phyloP scores from a whole-genome alignment of 768 basidiomycete genomes.

The Gloeostereum incarnatum region DNA sequence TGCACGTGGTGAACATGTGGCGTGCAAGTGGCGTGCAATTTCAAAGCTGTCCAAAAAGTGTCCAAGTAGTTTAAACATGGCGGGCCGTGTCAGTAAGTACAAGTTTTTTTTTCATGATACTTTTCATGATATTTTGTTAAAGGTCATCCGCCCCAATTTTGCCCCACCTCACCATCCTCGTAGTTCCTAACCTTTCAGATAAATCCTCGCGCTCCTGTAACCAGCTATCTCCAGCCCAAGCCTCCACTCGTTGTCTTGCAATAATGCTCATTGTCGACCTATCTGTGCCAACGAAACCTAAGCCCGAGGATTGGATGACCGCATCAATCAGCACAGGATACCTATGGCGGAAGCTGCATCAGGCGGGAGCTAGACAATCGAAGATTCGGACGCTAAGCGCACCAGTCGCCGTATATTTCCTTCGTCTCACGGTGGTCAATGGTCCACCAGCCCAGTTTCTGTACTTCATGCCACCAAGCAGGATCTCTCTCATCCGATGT shows the following conservation, averaged over 20 bases:
- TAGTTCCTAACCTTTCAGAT: constrained; percentile 41
- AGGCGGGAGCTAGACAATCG: not conserved
- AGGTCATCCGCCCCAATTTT: constrained; percentile 47
- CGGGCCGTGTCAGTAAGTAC: no score
- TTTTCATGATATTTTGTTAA: no score
- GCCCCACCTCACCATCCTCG: constrained; percentile 51
- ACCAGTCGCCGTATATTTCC: constrained; percentile 42
- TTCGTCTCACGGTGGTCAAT: constrained; percentile 41
- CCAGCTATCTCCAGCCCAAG: no score
- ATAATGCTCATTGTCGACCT: constrained; percentile 63
- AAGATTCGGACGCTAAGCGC: constrained; percentile 9
- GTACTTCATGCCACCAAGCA: constrained; percentile 50
- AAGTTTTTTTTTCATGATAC: no score
- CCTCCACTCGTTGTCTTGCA: constrained; percentile 54
- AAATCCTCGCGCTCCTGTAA: no score
- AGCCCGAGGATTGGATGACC: constrained; percentile 55
- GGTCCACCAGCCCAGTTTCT: constrained; percentile 37
- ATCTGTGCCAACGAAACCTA: constrained; percentile 67
- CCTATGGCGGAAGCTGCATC: constrained; percentile 32
- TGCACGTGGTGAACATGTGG: no score
- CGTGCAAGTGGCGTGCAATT: no score
- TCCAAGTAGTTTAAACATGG: no score
- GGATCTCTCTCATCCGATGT: constrained; percentile 53
- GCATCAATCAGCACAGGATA: constrained; percentile 70
- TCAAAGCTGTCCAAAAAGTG: no score